A percentile compares a stretch with the other conserved stretches of the same genome.
These are phyloP conservation scores for Arthrobotrys conoides DNA, from an alignment of 2,329 filamentous ascomycete genomes.

Conservation along the genomic window DNA sequence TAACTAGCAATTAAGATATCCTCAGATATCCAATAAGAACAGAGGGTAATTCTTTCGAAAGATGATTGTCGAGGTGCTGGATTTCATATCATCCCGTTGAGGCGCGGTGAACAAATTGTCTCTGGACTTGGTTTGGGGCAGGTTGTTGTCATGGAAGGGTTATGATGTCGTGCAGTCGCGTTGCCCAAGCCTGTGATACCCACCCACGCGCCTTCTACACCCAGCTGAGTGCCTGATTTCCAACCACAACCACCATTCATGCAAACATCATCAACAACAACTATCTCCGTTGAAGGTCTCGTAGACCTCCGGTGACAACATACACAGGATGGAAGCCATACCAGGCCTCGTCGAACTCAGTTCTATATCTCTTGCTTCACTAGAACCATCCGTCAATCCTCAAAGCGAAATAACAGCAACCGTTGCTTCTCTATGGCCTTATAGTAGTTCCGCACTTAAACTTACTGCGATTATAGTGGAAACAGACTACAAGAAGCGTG, in stretches of 20 bases:
- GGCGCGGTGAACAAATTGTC: not conserved
- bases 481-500: constrained; percentile 56
- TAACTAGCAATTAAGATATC: not conserved
- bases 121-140: constrained; percentile 1
- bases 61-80: too few species aligned
- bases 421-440: constrained; percentile 63
- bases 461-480: constrained; percentile 62
- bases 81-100: not conserved
- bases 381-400: constrained; percentile 40
- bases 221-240: not conserved
- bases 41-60: not conserved
- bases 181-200: constrained; percentile 26
- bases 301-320: constrained; percentile 25
- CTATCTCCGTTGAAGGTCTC: constrained; percentile 26
- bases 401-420: constrained; percentile 61
- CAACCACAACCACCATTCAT: constrained; percentile 20
- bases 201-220: constrained; percentile 18
- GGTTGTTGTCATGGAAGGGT: constrained; percentile 27
- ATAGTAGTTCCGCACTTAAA: constrained; percentile 62
- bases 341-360: constrained; percentile 37
- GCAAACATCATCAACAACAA: constrained; percentile 19
- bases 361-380: constrained; percentile 41
- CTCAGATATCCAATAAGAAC: not conserved
- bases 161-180: constrained; percentile 25
- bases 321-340: constrained; percentile 36